phyloP scores from a whole-genome alignment of 225 moss, liverwort and hornwort genomes.

The Bryoerythrophyllum caledonicum region DNA sequence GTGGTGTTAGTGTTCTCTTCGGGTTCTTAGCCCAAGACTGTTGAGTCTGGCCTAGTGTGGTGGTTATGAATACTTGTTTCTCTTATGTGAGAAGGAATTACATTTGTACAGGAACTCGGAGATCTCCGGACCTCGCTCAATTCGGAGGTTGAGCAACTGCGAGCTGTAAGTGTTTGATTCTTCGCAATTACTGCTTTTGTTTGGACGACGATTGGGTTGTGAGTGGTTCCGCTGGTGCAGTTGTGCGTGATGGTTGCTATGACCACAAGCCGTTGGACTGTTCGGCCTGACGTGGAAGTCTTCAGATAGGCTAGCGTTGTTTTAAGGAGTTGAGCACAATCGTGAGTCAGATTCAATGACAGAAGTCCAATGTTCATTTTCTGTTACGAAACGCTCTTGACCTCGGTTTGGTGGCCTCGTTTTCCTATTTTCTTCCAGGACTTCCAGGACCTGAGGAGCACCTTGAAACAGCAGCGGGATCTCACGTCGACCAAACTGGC shows the following conservation, averaged over 20 bases:
- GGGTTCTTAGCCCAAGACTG: not conserved
- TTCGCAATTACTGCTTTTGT: not conserved
- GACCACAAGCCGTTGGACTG: no score
- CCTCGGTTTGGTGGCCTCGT: not conserved
- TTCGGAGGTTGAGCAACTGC: constrained; percentile 55
- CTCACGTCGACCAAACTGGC: constrained; percentile 38
- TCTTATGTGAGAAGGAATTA: not conserved
- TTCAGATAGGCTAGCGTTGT: not conserved
- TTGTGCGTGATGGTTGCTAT: not conserved
- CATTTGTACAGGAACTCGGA: constrained; percentile 45
- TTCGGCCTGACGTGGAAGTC: not conserved
- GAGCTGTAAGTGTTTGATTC: constrained; percentile 41
- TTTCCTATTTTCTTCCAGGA: constrained; percentile 27
- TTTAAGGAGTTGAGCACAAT: not conserved
- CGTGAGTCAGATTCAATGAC: not conserved
- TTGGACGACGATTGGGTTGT: not conserved
- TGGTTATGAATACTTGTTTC: not conserved
- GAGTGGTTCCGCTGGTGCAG: not conserved
- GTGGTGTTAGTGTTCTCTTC: not conserved
- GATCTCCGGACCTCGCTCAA: constrained; percentile 47
- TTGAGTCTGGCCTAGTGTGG: not conserved
- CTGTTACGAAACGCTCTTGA: not conserved
- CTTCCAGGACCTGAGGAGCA: constrained; percentile 52
- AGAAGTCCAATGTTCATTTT: not conserved
- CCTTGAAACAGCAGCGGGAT: constrained; percentile 51